A percentile compares a stretch with the other conserved stretches of the same genome.
Conservation (phyloP, 1,284 basidiomycete genomes). For the Fomitopsis palustris region DNA sequence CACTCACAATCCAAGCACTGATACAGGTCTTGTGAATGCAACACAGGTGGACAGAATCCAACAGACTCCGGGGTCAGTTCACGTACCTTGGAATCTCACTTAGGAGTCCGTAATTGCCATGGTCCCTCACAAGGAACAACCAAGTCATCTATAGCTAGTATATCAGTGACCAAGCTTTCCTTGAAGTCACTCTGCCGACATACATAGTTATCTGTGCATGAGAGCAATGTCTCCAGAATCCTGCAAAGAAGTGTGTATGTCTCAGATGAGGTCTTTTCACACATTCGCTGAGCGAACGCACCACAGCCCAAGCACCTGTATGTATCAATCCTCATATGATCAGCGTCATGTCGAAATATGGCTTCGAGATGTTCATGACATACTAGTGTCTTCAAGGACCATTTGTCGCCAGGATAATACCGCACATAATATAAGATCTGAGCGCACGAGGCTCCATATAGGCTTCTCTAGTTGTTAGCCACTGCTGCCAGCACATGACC, state of each 20-base stretch:
- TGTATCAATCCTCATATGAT: neutral
- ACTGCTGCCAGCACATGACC: neutral
- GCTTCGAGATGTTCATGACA: neutral
- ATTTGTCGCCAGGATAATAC: neutral
- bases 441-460: neutral
- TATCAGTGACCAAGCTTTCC: neutral
- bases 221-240: neutral
- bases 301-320: neutral
- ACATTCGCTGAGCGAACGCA: neutral
- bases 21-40: neutral
- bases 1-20: neutral
- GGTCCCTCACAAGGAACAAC: neutral
- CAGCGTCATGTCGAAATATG: neutral
- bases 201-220: neutral
- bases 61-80: no score
- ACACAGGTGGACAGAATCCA: neutral
- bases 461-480: neutral
- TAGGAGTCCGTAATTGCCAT: neutral
- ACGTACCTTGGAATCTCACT: neutral
- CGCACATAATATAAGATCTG: neutral
- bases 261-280: neutral
- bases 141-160: neutral
- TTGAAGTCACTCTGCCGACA: neutral
- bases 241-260: neutral
- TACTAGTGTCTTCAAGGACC: neutral